Conservation (phyloP, 1,139 yeast species). For the Spencermartinsiella ligniputridi region DNA sequence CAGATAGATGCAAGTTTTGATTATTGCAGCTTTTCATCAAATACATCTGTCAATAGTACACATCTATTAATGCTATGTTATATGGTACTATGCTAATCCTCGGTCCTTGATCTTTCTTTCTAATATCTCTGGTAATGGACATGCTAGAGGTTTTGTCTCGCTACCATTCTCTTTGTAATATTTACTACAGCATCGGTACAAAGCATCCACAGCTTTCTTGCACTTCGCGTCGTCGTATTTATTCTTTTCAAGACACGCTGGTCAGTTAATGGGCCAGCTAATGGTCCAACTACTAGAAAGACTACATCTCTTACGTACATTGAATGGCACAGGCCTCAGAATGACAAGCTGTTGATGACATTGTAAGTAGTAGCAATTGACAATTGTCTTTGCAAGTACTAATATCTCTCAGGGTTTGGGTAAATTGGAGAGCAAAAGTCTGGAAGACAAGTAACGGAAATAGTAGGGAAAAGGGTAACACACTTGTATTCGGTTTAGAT, state of each 20-base stretch:
- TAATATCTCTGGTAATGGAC: constrained; percentile 57
- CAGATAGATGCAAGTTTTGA: no score
- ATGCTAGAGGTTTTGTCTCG: constrained; percentile 53
- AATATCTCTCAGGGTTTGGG: no score
- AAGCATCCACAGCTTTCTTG: constrained; percentile 50
- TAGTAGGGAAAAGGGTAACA: no score
- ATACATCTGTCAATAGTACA: no score
- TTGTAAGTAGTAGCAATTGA: no score
- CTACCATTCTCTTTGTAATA: constrained; percentile 54
- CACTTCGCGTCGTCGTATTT: constrained; percentile 63
- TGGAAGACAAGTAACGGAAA: no score
- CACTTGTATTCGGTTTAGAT: no score
- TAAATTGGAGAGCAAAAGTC: no score
- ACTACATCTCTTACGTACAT: constrained; percentile 14
- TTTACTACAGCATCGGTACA: constrained; percentile 59
- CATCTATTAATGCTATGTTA: no score
- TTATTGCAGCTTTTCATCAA: no score
- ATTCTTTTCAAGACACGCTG: constrained; percentile 48
- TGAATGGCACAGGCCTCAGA: constrained; percentile 24
- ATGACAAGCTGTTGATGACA: constrained; percentile 16
- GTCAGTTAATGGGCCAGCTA: background rate
- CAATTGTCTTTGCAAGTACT: no score
- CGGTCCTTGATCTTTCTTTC: constrained; percentile 38
- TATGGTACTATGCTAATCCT: no score
- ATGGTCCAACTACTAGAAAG: constrained; percentile 16